A percentile compares a stretch with the other conserved stretches of the same genome.
phyloP scores from a whole-genome alignment of 2,329 filamentous ascomycete species.

The Arthrobotrys entomopaga region DNA sequence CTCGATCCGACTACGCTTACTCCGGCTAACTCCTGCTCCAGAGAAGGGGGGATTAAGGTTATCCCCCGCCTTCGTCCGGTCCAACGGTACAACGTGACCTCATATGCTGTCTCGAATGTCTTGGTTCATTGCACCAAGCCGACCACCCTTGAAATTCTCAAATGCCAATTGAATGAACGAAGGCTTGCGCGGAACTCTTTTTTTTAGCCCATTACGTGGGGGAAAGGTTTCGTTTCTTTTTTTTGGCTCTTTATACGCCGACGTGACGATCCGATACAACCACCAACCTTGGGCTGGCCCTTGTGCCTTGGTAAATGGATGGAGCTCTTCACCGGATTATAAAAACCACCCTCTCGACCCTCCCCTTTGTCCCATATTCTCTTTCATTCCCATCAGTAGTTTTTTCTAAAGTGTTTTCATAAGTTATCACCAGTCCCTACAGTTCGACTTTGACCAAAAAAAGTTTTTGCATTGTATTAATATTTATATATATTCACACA shows the following conservation, averaged over 20 bases:
- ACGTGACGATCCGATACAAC: slow-evolving; percentile 59
- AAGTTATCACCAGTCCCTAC: slow-evolving; percentile 33
- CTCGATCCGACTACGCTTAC: slow-evolving; percentile 24
- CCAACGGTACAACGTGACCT: slow-evolving; percentile 53
- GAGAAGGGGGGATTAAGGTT: slow-evolving; percentile 47
- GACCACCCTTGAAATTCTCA: slow-evolving; percentile 58
- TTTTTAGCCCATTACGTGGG: slow-evolving; percentile 56
- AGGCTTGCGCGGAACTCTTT: slow-evolving; percentile 54
- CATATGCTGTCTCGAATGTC: slow-evolving; percentile 41
- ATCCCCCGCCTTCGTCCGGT: slow-evolving; percentile 52
- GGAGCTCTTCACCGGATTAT: slow-evolving; percentile 57
- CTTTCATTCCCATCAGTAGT: slow-evolving; percentile 33
- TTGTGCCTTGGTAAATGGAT: slow-evolving; percentile 28
- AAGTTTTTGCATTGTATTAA: slow-evolving; percentile 26
- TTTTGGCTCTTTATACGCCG: slow-evolving; percentile 60
- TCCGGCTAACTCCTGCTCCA: slow-evolving; percentile 40
- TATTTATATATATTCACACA: slow-evolving; percentile 17
- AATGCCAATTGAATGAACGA: slow-evolving; percentile 61
- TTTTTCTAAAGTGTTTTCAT: slow-evolving; percentile 15
- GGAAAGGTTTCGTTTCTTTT: slow-evolving; percentile 53
- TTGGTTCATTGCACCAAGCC: slow-evolving; percentile 39
- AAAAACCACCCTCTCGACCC: slow-evolving; percentile 56
- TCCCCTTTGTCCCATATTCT: slow-evolving; percentile 33
- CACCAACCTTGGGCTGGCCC: slow-evolving; percentile 21
- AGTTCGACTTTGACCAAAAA: slow-evolving; percentile 42